Conservation (phyloP, 768 basidiomycete genomes). For the Filobasidium floriforme region DNA sequence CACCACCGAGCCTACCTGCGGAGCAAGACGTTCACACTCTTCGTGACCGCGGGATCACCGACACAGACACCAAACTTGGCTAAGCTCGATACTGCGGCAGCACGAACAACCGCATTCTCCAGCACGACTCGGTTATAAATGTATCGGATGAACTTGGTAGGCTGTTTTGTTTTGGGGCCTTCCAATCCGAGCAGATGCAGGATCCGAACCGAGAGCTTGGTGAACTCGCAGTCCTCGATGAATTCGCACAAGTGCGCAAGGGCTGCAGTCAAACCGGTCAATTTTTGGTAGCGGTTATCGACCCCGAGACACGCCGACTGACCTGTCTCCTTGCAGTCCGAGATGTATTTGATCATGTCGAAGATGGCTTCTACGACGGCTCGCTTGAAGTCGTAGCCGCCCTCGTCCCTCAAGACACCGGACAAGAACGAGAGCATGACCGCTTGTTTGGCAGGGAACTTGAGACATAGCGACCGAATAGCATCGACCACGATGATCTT, state of each 20-base stretch:
- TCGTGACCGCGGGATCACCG: slow-evolving; percentile 65
- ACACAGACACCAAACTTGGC: slow-evolving; percentile 95
- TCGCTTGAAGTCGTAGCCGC: slow-evolving; percentile 98
- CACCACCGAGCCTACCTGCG: slow-evolving; percentile 54
- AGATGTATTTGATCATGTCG: slow-evolving; percentile 98
- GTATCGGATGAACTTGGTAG: slow-evolving; percentile 96
- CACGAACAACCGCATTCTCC: slow-evolving; percentile 94
- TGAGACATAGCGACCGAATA: slow-evolving; percentile 94
- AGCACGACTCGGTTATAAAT: slow-evolving; percentile 99
- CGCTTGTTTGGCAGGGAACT: slow-evolving; percentile 93
- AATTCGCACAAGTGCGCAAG: slow-evolving; percentile 98
- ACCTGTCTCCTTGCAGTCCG: slow-evolving; percentile 85
- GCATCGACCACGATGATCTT: slow-evolving; percentile 99
- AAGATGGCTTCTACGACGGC: slow-evolving; percentile 99
- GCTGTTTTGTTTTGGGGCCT: slow-evolving; percentile 91
- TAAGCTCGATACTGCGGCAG: slow-evolving; percentile 86
- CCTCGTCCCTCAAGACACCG: slow-evolving; percentile 92
- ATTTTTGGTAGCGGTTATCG: not conserved
- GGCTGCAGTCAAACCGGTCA: slow-evolving; percentile 52
- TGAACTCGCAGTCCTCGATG: slow-evolving; percentile 99
- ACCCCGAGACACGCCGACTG: slow-evolving; percentile 20
- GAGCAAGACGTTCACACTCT: slow-evolving; percentile 78
- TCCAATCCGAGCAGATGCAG: slow-evolving; percentile 90
- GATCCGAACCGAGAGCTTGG: slow-evolving; percentile 94
- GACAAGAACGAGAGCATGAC: slow-evolving; percentile 97